A percentile compares a stretch with the other conserved stretches of the same genome.
These are phyloP conservation scores for Pyrus communis DNA, from an alignment of 306 rosid genomes.

Conservation along the genomic window DNA sequence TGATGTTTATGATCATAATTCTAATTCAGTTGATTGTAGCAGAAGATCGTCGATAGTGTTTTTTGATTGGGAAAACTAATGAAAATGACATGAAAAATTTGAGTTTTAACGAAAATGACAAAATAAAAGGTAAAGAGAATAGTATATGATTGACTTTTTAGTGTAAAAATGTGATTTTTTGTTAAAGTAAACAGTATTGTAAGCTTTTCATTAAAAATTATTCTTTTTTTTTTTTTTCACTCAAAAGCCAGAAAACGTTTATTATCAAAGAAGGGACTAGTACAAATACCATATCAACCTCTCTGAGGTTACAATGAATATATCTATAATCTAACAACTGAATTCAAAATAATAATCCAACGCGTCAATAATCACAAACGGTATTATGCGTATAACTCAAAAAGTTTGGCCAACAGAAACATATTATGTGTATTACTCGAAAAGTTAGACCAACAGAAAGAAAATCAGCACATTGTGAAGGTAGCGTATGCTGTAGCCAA, in stretches of 20 bases:
- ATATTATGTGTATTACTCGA: background rate
- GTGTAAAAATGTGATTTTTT: too few species aligned
- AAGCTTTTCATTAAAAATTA: too few species aligned
- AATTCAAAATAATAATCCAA: background rate
- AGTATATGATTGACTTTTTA: too few species aligned
- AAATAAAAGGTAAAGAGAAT: too few species aligned
- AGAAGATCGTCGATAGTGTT: too few species aligned
- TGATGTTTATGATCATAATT: background rate
- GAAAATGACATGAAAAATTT: too few species aligned
- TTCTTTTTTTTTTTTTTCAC: background rate
- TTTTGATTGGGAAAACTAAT: too few species aligned
- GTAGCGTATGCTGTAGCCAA: constrained; percentile 43
- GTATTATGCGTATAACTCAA: background rate
- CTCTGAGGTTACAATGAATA: background rate
- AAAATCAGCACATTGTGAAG: constrained; percentile 26
- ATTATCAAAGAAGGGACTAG: background rate
- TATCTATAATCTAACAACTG: background rate
- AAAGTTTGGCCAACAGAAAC: background rate
- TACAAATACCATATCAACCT: background rate
- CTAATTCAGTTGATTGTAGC: background rate
- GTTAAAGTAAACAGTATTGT: too few species aligned
- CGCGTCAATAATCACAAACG: background rate
- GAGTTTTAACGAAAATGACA: too few species aligned
- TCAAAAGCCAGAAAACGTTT: background rate
- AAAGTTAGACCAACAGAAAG: background rate